Evolutionary conservation across 768 basidiomycete species (phyloP).

Genomic region (Tricholoma furcatifolium): DNA sequence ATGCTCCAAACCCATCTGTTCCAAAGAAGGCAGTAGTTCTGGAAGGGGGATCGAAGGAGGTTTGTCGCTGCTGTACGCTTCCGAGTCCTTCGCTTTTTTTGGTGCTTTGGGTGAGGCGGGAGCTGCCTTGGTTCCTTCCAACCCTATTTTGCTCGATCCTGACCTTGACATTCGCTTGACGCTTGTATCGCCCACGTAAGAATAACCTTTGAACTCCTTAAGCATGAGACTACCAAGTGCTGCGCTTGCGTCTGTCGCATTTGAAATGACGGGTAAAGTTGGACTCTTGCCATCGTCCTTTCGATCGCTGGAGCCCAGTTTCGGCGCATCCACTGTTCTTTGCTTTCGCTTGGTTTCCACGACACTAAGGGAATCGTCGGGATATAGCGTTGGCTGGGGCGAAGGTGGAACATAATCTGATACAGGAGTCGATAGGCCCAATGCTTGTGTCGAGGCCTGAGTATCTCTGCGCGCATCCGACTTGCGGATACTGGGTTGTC

Average conservation of each 20-base stretch:
- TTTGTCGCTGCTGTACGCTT: constrained; percentile 45
- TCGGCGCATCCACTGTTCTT: constrained; percentile 12
- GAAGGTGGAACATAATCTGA: constrained; percentile 36
- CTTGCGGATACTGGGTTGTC: constrained; percentile 30
- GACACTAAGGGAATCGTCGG: constrained; percentile 71
- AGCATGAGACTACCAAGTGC: constrained; percentile 61
- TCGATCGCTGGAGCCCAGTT: constrained; percentile 13
- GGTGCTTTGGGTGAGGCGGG: not conserved
- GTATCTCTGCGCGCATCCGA: constrained; percentile 43
- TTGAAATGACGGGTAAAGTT: constrained; percentile 19
- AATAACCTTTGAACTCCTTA: constrained; percentile 44
- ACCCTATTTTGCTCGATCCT: constrained; percentile 31
- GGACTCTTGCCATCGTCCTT: constrained; percentile 20
- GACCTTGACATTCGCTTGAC: constrained; percentile 12
- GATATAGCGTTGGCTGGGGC: constrained; percentile 64
- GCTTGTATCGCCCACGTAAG: constrained; percentile 5
- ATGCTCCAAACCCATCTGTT: constrained; percentile 76
- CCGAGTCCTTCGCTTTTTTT: constrained; percentile 7
- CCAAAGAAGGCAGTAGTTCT: constrained; percentile 66
- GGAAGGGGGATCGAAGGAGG: constrained; percentile 83
- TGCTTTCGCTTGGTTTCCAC: constrained; percentile 35
- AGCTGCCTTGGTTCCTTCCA: constrained; percentile 16
- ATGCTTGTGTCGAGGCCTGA: constrained; percentile 33
- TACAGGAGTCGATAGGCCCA: constrained; percentile 39
- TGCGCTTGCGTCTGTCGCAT: constrained; percentile 41